Conservation (phyloP, 108 stramenopile genomes). For the Skeletonema tropicum region DNA sequence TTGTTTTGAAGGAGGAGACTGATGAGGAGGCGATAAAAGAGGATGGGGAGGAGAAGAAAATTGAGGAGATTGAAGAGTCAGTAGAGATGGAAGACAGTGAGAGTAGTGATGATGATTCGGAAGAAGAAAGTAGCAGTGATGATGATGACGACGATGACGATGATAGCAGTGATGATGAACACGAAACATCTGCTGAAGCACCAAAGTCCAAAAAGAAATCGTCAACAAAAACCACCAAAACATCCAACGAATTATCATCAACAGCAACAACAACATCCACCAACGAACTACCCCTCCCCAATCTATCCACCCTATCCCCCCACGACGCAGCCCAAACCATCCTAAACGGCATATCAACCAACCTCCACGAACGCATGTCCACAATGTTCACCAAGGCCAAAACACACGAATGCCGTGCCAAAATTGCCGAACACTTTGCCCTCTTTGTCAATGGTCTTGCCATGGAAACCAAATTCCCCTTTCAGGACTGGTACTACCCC, state of each 20-base stretch:
- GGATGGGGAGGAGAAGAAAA: neutral
- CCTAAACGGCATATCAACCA: conserved; percentile 23
- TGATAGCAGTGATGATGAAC: neutral
- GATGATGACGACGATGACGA: neutral
- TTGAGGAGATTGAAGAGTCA: neutral
- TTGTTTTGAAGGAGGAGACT: neutral
- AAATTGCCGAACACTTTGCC: conserved; percentile 78
- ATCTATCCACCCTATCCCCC: conserved; percentile 29
- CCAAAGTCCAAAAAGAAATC: too few species aligned
- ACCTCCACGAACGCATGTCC: conserved; percentile 39
- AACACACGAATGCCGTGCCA: conserved; percentile 75
- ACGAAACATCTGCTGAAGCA: neutral
- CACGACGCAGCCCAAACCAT: conserved; percentile 26
- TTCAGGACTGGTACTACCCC: conserved; percentile 59
- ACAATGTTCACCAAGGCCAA: conserved; percentile 70
- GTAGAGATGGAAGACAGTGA: neutral
- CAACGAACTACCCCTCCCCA: conserved; percentile 39
- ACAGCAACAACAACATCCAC: neutral
- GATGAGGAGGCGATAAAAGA: too few species aligned
- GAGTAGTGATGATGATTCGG: conserved; percentile 16
- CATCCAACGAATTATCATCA: neutral
- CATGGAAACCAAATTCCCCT: conserved; percentile 71
- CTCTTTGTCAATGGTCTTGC: conserved; percentile 80
- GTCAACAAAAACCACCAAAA: neutral
- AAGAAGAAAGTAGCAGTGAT: conserved; percentile 19